phyloP scores from a whole-genome alignment of 2,329 filamentous ascomycete species.

The Phyllosticta ampelicida region DNA sequence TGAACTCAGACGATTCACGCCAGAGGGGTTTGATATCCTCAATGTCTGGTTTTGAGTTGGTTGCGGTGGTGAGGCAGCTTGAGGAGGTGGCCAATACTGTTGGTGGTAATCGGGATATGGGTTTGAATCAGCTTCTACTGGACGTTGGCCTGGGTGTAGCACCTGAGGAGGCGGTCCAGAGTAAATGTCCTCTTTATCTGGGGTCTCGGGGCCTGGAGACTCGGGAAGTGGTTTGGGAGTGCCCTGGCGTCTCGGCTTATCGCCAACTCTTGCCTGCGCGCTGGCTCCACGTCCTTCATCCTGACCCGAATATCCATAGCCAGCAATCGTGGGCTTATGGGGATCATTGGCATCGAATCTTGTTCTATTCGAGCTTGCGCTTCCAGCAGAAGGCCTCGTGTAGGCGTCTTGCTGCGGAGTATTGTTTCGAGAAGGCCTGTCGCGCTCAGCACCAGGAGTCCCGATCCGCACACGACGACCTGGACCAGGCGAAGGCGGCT shows the following conservation, averaged over 20 bases:
- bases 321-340: constrained; percentile 36
- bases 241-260: constrained; percentile 58
- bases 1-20: constrained; percentile 57
- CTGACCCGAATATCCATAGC: constrained; percentile 30
- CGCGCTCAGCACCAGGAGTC: constrained; percentile 24
- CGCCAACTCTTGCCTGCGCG: constrained; percentile 50
- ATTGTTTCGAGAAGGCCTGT: constrained; percentile 23
- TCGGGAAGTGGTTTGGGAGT: constrained; percentile 78
- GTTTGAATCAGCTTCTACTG: constrained; percentile 34
- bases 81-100: constrained; percentile 45
- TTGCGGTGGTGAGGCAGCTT: constrained; percentile 15
- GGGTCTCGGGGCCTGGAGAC: constrained; percentile 64
- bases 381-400: constrained; percentile 20
- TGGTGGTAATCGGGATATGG: constrained; percentile 46
- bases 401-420: constrained; percentile 23
- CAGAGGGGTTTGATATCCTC: constrained; percentile 41
- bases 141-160: constrained; percentile 24
- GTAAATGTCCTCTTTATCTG: constrained; percentile 71
- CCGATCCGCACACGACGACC: constrained; percentile 21
- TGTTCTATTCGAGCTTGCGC: constrained; percentile 24
- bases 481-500: constrained; percentile 12
- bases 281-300: constrained; percentile 18
- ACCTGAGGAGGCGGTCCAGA: constrained; percentile 42
- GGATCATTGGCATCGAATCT: constrained; percentile 39
- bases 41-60: constrained; percentile 25